Evolutionary conservation across 768 basidiomycete genomes (phyloP).

Genomic region (Tricholoma saponaceum): DNA sequence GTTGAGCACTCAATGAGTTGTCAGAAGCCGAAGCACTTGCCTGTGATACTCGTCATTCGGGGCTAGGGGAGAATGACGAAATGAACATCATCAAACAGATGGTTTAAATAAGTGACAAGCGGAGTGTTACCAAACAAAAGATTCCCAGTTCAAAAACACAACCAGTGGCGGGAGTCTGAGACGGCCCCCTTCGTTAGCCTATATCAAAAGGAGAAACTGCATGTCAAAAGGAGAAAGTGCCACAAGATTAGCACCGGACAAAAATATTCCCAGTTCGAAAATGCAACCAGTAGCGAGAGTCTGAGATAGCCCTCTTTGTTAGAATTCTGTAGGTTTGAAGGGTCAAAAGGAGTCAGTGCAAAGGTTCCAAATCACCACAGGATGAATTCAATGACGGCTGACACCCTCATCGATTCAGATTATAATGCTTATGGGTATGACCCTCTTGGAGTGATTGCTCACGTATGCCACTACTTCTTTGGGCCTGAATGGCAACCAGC

Average conservation of each 20-base stretch:
- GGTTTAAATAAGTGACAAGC: background rate
- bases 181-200: too few relatives aligned
- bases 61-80: background rate
- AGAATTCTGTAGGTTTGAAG: background rate
- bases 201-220: too few relatives aligned
- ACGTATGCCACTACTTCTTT: background rate
- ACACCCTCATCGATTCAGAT: background rate
- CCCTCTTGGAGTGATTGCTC: background rate
- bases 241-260: background rate
- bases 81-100: background rate
- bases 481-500: background rate
- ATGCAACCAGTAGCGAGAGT: background rate
- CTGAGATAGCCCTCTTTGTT: background rate
- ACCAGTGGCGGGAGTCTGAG: too few relatives aligned
- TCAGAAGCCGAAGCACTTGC: background rate
- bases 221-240: too few relatives aligned
- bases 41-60: background rate
- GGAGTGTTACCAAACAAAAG: too few relatives aligned
- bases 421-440: background rate
- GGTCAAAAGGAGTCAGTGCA: background rate
- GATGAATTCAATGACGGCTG: background rate
- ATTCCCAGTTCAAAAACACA: too few relatives aligned
- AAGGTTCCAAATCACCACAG: background rate
- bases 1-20: background rate
- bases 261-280: background rate